phyloP scores from a whole-genome alignment of 1,284 basidiomycete species.

The Cryptococcus hybrid region DNA sequence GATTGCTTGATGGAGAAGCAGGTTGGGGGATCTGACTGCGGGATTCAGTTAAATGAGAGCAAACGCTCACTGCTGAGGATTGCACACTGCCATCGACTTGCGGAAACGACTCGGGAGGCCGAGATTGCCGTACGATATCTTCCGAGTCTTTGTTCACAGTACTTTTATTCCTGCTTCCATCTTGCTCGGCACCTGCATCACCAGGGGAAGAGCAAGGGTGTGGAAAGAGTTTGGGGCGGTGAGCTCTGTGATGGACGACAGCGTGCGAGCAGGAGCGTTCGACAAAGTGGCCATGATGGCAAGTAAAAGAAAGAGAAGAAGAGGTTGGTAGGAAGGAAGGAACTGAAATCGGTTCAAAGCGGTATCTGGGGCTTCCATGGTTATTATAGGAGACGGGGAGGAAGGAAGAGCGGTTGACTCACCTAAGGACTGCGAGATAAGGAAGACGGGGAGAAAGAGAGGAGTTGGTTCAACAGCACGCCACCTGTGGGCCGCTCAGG shows the following conservation, averaged over 20 bases:
- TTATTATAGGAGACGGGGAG: background rate
- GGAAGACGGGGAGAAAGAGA: no score
- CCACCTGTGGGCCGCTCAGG: background rate
- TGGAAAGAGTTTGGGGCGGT: slow-evolving; percentile 24
- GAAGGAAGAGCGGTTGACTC: background rate
- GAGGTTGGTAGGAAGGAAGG: background rate
- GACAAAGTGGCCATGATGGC: background rate
- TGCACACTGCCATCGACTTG: background rate
- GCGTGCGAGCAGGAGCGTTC: slow-evolving; percentile 8
- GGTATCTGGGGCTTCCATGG: no score
- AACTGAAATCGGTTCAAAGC: no score
- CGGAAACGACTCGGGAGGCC: background rate
- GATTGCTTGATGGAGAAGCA: background rate
- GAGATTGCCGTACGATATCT: slow-evolving; percentile 12
- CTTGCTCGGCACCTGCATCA: background rate
- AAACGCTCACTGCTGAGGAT: no score
- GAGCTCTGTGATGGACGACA: slow-evolving; percentile 39
- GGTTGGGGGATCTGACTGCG: background rate
- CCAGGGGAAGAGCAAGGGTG: slow-evolving; percentile 16
- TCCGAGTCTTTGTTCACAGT: slow-evolving; percentile 18
- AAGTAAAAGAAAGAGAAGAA: background rate
- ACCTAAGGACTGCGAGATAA: no score
- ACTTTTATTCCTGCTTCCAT: slow-evolving; percentile 6
- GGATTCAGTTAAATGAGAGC: background rate
- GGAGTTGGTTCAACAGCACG: background rate